Evolutionary conservation across 2,329 filamentous ascomycete species (phyloP).

Genomic region (Sporothrix humicola): DNA sequence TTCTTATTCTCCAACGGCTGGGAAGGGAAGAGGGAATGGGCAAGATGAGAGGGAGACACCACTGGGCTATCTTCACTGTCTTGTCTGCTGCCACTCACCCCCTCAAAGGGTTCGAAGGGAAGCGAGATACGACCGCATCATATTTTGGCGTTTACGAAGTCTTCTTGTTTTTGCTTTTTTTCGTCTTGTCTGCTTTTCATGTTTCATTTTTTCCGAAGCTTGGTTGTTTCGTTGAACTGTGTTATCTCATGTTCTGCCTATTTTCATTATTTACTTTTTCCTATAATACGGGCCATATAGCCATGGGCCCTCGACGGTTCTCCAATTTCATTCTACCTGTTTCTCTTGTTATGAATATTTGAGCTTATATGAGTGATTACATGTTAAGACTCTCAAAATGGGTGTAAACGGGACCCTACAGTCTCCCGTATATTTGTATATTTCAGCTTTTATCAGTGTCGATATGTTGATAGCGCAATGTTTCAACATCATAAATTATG

Average conservation of each 20-base stretch:
- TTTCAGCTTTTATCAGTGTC: neutral
- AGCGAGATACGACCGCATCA: slow-evolving; percentile 29
- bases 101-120: neutral
- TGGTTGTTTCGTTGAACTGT: neutral
- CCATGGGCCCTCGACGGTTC: slow-evolving; percentile 11
- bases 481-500: neutral
- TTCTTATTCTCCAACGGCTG: neutral
- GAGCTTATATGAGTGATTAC: neutral
- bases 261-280: neutral
- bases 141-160: slow-evolving; percentile 31
- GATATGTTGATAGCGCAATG: neutral
- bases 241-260: neutral
- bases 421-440: too few species aligned
- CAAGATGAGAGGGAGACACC: neutral
- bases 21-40: neutral
- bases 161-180: neutral
- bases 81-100: neutral
- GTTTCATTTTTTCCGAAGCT: slow-evolving; percentile 14
- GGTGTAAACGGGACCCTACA: too few species aligned
- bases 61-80: neutral
- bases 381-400: too few species aligned
- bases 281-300: slow-evolving; percentile 1
- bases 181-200: neutral
- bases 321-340: slow-evolving; percentile 7
- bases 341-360: neutral